Evolutionary conservation across 768 basidiomycete species (phyloP).

Genomic region (Brasilioporus rufonigricans): DNA sequence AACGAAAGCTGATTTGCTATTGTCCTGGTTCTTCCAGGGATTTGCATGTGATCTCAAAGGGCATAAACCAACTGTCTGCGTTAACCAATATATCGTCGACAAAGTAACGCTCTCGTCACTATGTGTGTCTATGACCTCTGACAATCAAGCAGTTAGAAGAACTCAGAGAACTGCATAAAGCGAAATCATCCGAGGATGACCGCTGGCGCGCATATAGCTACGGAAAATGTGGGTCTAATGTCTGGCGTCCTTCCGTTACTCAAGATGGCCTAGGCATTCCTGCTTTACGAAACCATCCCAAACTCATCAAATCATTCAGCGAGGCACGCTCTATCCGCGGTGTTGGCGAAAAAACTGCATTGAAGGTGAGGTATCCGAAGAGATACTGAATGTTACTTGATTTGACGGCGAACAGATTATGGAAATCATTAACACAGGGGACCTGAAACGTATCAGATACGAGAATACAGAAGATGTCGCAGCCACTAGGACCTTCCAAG

Average conservation of each 20-base stretch:
- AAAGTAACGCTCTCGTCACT: conserved; percentile 44
- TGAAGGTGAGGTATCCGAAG: conserved; percentile 48
- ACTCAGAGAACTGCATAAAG: conserved; percentile 61
- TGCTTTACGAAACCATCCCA: conserved; percentile 52
- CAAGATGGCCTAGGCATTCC: conserved; percentile 48
- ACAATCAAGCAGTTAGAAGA: conserved; percentile 52
- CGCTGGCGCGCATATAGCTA: conserved; percentile 67
- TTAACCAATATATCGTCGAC: conserved; percentile 73
- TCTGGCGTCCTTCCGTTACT: background rate
- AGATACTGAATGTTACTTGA: background rate
- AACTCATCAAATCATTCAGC: conserved; percentile 52
- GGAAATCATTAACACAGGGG: conserved; percentile 77
- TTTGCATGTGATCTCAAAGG: conserved; percentile 63
- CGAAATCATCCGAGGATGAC: conserved; percentile 58
- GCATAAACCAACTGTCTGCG: conserved; percentile 34
- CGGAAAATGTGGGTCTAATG: conserved; percentile 52
- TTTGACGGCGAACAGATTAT: conserved; percentile 54
- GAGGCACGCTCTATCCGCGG: conserved; percentile 62
- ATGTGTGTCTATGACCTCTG: background rate
- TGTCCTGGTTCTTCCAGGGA: conserved; percentile 38
- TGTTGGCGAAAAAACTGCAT: conserved; percentile 73
- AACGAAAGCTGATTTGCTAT: background rate
- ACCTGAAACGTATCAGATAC: conserved; percentile 63
- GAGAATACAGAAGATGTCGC: conserved; percentile 65
- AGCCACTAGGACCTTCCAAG: conserved; percentile 59